Conservation (phyloP, 345 rosid species). For the Toxicodendron radicans region DNA sequence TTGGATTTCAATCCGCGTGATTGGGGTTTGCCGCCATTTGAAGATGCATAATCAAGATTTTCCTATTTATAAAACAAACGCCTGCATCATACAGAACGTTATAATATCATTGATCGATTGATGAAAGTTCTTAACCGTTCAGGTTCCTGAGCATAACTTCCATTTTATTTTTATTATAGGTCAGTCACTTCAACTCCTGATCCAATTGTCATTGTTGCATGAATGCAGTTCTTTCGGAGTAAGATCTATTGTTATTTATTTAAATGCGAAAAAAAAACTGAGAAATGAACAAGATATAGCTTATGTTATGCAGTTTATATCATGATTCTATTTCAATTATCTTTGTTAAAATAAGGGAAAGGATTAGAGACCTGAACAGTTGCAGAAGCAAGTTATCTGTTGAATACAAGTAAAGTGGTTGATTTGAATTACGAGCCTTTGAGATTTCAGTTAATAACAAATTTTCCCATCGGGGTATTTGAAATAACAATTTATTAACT, state of each 20-base stretch:
- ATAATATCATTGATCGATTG: background rate
- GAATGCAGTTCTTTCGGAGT: background rate
- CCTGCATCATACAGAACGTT: too few species aligned
- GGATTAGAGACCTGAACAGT: too few species aligned
- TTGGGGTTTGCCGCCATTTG: slow-evolving; percentile 78
- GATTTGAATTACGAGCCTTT: too few species aligned
- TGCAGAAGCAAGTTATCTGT: too few species aligned
- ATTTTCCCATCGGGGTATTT: too few species aligned
- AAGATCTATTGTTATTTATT: background rate
- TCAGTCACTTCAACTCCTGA: background rate
- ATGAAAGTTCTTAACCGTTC: background rate
- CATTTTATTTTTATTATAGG: background rate
- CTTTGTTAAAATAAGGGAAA: too few species aligned
- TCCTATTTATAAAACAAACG: background rate
- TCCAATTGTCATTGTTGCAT: background rate
- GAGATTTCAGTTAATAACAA: too few species aligned
- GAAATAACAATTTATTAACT: too few species aligned
- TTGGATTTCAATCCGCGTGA: slow-evolving; percentile 64
- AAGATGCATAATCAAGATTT: slow-evolving; percentile 29
- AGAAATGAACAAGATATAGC: background rate
- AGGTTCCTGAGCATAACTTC: background rate
- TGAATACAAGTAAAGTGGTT: too few species aligned
- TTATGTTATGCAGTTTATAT: background rate
- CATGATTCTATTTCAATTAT: too few species aligned
- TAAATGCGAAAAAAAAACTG: background rate